A percentile compares a stretch with the other conserved stretches of the same genome.
Conservation (phyloP, 495 filamentous ascomycete genomes). For the Usnea hakonensis region DNA sequence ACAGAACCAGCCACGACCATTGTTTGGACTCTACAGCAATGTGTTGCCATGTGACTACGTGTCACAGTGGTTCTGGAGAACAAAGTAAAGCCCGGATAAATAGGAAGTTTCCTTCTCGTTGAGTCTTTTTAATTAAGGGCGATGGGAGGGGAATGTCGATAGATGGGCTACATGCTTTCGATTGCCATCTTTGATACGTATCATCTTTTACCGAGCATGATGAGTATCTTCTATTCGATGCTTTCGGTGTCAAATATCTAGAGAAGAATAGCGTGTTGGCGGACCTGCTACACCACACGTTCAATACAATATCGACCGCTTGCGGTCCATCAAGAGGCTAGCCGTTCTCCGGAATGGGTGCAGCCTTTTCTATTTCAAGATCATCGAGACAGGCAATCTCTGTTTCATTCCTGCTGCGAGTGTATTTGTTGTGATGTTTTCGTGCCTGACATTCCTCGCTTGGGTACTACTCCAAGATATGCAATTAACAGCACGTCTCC, state of each 20-base stretch:
- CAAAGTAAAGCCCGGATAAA: conserved; percentile 43
- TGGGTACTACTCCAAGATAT: conserved; percentile 12
- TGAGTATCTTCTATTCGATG: background rate
- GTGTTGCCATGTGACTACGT: conserved; percentile 52
- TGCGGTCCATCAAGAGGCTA: background rate
- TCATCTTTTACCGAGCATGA: background rate
- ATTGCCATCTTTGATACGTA: background rate
- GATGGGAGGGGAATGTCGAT: conserved; percentile 60
- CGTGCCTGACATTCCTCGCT: conserved; percentile 26
- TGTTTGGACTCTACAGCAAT: conserved; percentile 47
- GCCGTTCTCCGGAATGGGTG: conserved; percentile 1
- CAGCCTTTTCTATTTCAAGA: background rate
- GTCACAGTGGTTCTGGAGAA: conserved; percentile 51
- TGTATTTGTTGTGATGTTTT: conserved; percentile 25
- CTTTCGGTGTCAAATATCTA: background rate
- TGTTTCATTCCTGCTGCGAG: conserved; percentile 18
- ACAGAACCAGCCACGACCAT: conserved; percentile 61
- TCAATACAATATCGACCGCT: background rate
- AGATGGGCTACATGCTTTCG: conserved; percentile 50
- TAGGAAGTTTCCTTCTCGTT: conserved; percentile 59
- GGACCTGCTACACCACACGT: background rate
- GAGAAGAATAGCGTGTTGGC: background rate
- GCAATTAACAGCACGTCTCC: conserved; percentile 20
- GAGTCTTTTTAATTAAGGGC: conserved; percentile 58
- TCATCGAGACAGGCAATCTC: background rate